Percentiles rank a stretch among this genome's conserved stretches.
These are phyloP conservation scores for Kentomonas sorsogonicus DNA, from an alignment of 208 protist species.

Conservation along the genomic window DNA sequence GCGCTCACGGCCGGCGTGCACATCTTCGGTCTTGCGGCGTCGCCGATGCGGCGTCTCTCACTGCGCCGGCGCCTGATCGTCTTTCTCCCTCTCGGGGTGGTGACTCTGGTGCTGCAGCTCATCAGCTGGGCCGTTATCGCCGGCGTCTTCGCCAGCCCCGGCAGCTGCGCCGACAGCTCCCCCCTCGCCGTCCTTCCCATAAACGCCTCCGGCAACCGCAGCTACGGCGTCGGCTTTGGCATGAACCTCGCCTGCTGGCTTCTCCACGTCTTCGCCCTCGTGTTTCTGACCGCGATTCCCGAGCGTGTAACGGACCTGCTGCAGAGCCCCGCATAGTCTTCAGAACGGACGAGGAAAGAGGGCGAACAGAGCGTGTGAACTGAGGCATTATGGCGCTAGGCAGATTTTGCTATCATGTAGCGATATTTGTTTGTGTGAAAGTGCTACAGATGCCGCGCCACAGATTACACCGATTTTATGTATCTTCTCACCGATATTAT, in stretches of 20 bases:
- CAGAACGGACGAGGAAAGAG: too few relatives aligned
- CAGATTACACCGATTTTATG: too few relatives aligned
- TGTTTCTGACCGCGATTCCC: slow-evolving; percentile 16
- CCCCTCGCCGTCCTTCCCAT: background rate
- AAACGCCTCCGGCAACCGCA: slow-evolving; percentile 6
- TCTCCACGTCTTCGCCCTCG: slow-evolving; percentile 23
- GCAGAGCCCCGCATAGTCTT: slow-evolving; percentile 1
- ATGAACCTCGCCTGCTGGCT: slow-evolving; percentile 51
- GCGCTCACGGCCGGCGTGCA: slow-evolving; percentile 19
- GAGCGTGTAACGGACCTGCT: slow-evolving; percentile 1
- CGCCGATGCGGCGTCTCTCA: background rate
- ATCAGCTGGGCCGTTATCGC: slow-evolving; percentile 52
- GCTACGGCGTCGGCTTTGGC: slow-evolving; percentile 63
- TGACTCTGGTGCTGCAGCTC: slow-evolving; percentile 27
- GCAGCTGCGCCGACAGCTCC: slow-evolving; percentile 11
- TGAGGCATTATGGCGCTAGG: too few relatives aligned
- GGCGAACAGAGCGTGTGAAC: too few relatives aligned
- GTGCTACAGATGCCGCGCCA: too few relatives aligned
- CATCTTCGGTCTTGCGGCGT: slow-evolving; percentile 24
- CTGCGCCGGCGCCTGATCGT: slow-evolving; percentile 23
- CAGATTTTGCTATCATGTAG: too few relatives aligned
- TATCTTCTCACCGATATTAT: background rate
- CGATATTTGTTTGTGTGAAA: too few relatives aligned
- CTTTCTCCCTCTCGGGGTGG: slow-evolving; percentile 21
- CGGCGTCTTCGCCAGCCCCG: slow-evolving; percentile 21